Evolutionary conservation across 805 yeast genomes (phyloP), one percentile per base, ranked within the genome.

Genomic region (Brettanomyces bruxellensis): DNA sequence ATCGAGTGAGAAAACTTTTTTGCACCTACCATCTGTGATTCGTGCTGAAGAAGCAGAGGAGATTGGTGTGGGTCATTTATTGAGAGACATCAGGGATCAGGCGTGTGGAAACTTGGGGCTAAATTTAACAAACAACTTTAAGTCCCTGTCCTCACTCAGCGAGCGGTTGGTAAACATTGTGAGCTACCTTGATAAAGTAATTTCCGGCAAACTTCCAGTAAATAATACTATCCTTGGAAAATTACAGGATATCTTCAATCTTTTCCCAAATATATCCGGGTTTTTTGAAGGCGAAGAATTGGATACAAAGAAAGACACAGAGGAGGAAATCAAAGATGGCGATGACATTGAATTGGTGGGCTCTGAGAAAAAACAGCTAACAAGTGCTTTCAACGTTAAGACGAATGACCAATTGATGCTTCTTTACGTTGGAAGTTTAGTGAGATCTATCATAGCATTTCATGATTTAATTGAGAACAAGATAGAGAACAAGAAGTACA

Each of bases 21-120:
- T 86, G 41, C 99, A 93, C 65, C 80, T 91, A 30, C 96, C 98
- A 9, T 86, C 96, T 12, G 72, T 78, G 28, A 88, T 95, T 52
- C 91, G 86, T 62, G 99, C 99, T 3, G 99, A 93, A 62, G 99
- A 93, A 63, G 99, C 99, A 8, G 99, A 93, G 67, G 99, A 93
- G 67, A 93, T 93, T 55, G 99, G 99, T 51, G 99, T 93, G 12
- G 99, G 93, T 65, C 99, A 93, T 64, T 68, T 93, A 50, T 68
- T 93, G 49, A 81, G 98, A 60, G 99, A 93, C 60, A 88, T 89
- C 24, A 79, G 97, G 58, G 97, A 91, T 61, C 96, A 90, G 57
- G 96, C 98, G 8, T 95, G 96, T 12, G 99, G 99, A 8, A 83
- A 83, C 42, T 75, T 93, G 49, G 83, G 97, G 3, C 78, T 90